Evolutionary conservation across 495 filamentous ascomycete genomes (phyloP), one percentile per base, ranked within the genome.

Genomic region (Penicillium diatomitis): DNA sequence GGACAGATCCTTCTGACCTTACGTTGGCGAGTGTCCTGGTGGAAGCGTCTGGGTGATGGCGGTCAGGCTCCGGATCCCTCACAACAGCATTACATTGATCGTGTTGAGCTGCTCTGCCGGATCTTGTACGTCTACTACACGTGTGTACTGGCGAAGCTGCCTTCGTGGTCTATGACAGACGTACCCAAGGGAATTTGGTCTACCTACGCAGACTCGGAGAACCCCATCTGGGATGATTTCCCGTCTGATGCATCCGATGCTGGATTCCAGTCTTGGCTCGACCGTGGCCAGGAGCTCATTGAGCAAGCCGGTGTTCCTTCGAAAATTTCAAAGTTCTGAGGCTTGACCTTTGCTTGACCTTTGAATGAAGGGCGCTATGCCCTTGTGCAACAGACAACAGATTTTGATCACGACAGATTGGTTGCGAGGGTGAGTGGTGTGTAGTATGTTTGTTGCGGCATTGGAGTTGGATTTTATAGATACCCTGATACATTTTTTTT

Each of bases 101-200:
- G 72, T 9, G 71, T 72, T 28, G 70, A 69, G 37, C 53, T 68
- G n/a, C 69, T 76, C 11, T 71, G 71, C 57, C 60, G 68, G 28
- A 73, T 75, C 40, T 65, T 76, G 6, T 75, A 76, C 54, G 71
- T 74, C 12, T 76, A 74, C 49, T 76, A 75, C 46, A 75, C 71
- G 32, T 71, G 66, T 50, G 71, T 73, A 20, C 48, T 69, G 43
- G 71, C 70, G 4, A 76, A 75, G 54, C 57, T 75, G n/a, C 67
- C 67, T 0, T 68, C 73, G 0, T 73, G 72, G 68, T 68, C 62
- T 5, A 57, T 57, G 4, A 46, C 58, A 27, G 66, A 71, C 40
- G 61, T 65, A 4, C 67, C 69, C 33, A 73, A 73, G 55, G 71
- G 70, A 29, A 61, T 63, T 8, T 71, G 69, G 64, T 73, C 68